Conservation (phyloP, 805 yeast genomes). For the Wickerhamia fluorescens region DNA sequence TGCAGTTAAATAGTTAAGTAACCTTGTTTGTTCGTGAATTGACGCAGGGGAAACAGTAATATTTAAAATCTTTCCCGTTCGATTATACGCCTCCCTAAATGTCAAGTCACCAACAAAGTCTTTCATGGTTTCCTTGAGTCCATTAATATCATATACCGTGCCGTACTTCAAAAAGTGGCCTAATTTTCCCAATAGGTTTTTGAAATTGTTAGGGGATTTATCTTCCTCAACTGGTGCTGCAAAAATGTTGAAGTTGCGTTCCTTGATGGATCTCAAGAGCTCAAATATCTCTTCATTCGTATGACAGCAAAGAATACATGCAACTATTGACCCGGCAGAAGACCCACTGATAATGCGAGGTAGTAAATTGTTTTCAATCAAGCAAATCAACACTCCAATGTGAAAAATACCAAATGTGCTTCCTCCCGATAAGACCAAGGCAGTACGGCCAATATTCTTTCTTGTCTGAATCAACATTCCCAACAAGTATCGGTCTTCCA, state of each 20-base stretch:
- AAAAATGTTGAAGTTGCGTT: slow-evolving; percentile 46
- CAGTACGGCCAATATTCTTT: slow-evolving; percentile 89
- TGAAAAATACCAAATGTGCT: slow-evolving; percentile 90
- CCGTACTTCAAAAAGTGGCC: slow-evolving; percentile 71
- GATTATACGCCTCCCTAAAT: slow-evolving; percentile 87
- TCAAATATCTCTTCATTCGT: slow-evolving; percentile 61
- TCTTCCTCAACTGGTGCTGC: slow-evolving; percentile 45
- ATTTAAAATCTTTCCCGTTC: slow-evolving; percentile 89
- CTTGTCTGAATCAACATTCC: slow-evolving; percentile 82
- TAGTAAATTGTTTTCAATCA: slow-evolving; percentile 63
- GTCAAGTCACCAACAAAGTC: slow-evolving; percentile 83
- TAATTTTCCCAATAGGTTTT: slow-evolving; percentile 36
- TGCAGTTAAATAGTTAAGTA: slow-evolving; percentile 72
- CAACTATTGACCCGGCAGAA: slow-evolving; percentile 93
- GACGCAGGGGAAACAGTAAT: slow-evolving; percentile 92
- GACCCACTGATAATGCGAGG: slow-evolving; percentile 92
- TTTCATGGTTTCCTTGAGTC: slow-evolving; percentile 66
- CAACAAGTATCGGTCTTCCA: slow-evolving; percentile 65
- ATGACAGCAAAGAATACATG: slow-evolving; percentile 79
- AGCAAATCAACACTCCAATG: slow-evolving; percentile 81
- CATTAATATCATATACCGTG: slow-evolving; percentile 76
- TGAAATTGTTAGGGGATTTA: slow-evolving; percentile 38
- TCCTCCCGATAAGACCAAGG: slow-evolving; percentile 92
- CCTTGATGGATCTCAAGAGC: slow-evolving; percentile 55
- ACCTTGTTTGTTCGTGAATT: slow-evolving; percentile 81